Conservation (phyloP, 1,284 basidiomycete species). For the Naganishia sp. region DNA sequence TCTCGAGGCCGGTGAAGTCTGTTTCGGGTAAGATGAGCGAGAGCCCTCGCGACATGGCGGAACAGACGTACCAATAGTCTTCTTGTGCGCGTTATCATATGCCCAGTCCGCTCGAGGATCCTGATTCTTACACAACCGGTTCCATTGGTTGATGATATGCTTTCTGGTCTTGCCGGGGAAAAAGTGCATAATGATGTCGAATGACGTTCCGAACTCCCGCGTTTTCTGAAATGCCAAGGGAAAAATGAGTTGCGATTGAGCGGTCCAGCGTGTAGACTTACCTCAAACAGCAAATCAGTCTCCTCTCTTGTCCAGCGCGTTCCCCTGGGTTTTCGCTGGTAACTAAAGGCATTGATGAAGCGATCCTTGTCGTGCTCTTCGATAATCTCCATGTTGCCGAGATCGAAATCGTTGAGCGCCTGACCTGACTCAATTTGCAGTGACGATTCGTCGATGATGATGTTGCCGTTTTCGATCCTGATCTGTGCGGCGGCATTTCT, state of each 20-base stretch:
- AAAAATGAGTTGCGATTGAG: background rate
- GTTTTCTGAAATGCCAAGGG: constrained; percentile 35
- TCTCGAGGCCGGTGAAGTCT: constrained; percentile 20
- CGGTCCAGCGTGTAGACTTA: constrained; percentile 26
- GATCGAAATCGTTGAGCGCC: constrained; percentile 34
- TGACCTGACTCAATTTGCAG: constrained; percentile 42
- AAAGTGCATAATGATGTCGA: constrained; percentile 53
- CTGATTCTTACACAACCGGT: constrained; percentile 47
- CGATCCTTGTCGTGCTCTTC: constrained; percentile 46
- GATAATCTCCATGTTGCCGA: constrained; percentile 46
- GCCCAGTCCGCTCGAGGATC: constrained; percentile 27
- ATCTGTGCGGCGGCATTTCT: constrained; percentile 42
- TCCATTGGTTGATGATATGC: constrained; percentile 53
- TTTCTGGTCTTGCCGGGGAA: constrained; percentile 49
- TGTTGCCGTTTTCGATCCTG: constrained; percentile 50
- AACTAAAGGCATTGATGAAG: constrained; percentile 51
- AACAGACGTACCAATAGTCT: constrained; percentile 21
- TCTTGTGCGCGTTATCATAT: constrained; percentile 19
- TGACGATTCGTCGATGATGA: constrained; percentile 51
- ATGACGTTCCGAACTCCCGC: constrained; percentile 54
- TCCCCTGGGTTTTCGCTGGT: constrained; percentile 42
- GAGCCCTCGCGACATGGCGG: background rate
- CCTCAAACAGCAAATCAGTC: constrained; percentile 48
- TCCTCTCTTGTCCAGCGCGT: constrained; percentile 47
- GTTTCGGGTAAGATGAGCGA: background rate